A percentile compares a stretch with the other conserved stretches of the same genome.
Evolutionary conservation across 257 asterid species (phyloP).

Genomic region (Oldenlandia corymbosa): DNA sequence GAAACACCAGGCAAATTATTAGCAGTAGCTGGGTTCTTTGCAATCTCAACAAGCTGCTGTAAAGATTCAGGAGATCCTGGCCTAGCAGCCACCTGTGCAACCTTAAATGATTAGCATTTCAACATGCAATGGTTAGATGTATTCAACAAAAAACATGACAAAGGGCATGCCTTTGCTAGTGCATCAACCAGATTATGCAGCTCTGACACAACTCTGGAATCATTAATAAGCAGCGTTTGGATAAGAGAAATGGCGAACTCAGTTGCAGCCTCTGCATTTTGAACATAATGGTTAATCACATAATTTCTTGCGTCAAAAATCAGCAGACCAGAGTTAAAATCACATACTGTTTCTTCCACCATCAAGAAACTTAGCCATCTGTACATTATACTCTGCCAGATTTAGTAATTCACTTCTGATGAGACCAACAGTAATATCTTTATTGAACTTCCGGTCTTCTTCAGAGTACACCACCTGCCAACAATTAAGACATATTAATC

Average conservation of each 20-base stretch:
- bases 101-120: slow-evolving; percentile 24
- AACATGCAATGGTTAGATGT: neutral
- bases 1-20: slow-evolving; percentile 41
- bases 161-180: slow-evolving; percentile 63
- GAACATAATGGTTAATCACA: slow-evolving; percentile 18
- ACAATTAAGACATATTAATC: slow-evolving; percentile 7
- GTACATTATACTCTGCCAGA: slow-evolving; percentile 90
- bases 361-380: slow-evolving; percentile 94
- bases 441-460: slow-evolving; percentile 84
- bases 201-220: slow-evolving; percentile 71
- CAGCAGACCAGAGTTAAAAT: slow-evolving; percentile 13
- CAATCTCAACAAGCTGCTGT: slow-evolving; percentile 88
- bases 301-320: slow-evolving; percentile 11
- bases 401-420: slow-evolving; percentile 71
- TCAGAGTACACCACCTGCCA: slow-evolving; percentile 88
- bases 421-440: slow-evolving; percentile 78
- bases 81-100: slow-evolving; percentile 80
- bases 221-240: slow-evolving; percentile 55
- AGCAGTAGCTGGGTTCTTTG: slow-evolving; percentile 64
- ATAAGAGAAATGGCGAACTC: slow-evolving; percentile 83
- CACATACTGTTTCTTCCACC: slow-evolving; percentile 91
- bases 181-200: slow-evolving; percentile 89
- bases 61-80: slow-evolving; percentile 97
- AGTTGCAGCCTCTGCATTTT: slow-evolving; percentile 81
- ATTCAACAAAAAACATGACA: slow-evolving; percentile 10